phyloP scores from a whole-genome alignment of 768 basidiomycete species.

The Pleurotus eryngii region DNA sequence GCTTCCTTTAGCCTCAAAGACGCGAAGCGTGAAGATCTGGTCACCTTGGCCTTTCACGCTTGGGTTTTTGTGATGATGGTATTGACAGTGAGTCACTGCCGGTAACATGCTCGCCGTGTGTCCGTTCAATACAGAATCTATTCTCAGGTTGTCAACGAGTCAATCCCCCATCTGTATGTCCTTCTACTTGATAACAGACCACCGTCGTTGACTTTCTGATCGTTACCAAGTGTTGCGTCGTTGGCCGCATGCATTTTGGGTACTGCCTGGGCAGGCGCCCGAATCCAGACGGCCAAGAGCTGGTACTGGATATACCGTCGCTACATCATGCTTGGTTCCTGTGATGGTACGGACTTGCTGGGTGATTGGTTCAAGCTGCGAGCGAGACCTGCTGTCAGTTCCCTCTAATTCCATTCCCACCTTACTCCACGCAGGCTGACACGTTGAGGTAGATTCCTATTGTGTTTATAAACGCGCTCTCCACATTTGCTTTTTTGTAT shows the following conservation, averaged over 20 bases:
- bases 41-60: conserved; percentile 40
- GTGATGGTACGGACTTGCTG: conserved; percentile 37
- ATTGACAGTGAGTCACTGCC: conserved; percentile 35
- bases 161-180: background rate
- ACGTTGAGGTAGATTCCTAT: conserved; percentile 32
- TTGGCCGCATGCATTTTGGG: conserved; percentile 44
- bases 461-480: conserved; percentile 33
- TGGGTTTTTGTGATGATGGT: conserved; percentile 47
- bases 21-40: conserved; percentile 45
- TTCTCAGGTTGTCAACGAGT: background rate
- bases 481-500: conserved; percentile 33
- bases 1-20: conserved; percentile 29
- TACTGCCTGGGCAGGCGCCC: conserved; percentile 45
- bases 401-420: background rate
- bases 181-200: background rate
- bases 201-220: background rate
- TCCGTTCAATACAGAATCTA: background rate
- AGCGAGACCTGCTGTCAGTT: conserved; percentile 33
- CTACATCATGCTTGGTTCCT: conserved; percentile 34
- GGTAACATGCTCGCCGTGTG: background rate
- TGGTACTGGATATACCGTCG: conserved; percentile 29
- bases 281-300: conserved; percentile 29
- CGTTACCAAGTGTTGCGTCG: conserved; percentile 36
- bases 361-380: conserved; percentile 40
- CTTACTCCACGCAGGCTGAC: background rate